A percentile compares a stretch with the other conserved stretches of the same genome.
Conservation (phyloP, 73 alveolate genomes). For the Breviolum minutum region DNA sequence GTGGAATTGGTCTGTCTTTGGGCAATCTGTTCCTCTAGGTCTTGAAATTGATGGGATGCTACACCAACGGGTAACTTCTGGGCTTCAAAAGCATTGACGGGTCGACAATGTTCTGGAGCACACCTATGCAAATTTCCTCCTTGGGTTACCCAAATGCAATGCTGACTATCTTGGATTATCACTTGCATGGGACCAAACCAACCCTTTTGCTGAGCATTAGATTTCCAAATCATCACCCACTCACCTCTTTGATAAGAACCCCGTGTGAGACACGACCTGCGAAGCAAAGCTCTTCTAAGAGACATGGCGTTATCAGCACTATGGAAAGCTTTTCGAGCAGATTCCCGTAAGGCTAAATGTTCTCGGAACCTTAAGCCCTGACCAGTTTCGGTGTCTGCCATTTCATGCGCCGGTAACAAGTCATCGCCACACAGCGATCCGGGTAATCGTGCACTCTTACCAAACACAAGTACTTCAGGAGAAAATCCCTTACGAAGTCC, state of each 20-base stretch:
- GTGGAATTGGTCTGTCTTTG: background rate
- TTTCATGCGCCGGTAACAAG: background rate
- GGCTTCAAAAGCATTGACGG: background rate
- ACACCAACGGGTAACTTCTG: background rate
- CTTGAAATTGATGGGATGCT: background rate
- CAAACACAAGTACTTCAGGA: background rate
- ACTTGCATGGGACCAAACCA: background rate
- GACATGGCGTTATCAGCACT: background rate
- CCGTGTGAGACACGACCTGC: background rate
- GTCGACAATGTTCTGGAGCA: background rate
- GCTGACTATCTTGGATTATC: background rate
- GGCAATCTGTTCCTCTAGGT: background rate
- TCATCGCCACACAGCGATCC: background rate
- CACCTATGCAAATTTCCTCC: background rate
- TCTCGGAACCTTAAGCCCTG: background rate
- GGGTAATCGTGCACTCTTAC: background rate
- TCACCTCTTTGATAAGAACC: background rate
- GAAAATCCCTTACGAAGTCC: background rate
- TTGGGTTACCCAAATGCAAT: background rate
- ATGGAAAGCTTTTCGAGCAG: background rate
- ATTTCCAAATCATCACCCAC: background rate
- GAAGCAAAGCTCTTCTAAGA: background rate
- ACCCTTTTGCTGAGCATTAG: background rate
- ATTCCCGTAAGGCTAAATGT: background rate
- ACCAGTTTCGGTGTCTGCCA: background rate